Percentiles rank a stretch among this genome's conserved stretches.
These are phyloP conservation scores for Mucor irregularis DNA, from an alignment of 371 early-diverging fungal genomes.

Conservation along the genomic window DNA sequence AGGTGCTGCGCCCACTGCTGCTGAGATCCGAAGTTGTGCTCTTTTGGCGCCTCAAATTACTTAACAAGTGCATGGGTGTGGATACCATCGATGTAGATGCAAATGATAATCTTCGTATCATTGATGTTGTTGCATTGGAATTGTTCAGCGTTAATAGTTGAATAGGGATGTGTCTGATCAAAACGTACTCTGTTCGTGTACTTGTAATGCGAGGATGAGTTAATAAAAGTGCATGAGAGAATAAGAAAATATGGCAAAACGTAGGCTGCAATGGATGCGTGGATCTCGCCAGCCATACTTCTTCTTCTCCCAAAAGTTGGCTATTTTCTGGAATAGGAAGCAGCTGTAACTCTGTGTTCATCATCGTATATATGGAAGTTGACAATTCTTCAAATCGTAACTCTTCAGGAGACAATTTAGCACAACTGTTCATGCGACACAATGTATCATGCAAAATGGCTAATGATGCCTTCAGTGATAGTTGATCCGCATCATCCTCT, in stretches of 20 bases:
- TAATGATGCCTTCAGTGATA: conserved; percentile 27
- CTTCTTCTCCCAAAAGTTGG: conserved; percentile 27
- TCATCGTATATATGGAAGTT: conserved; percentile 16
- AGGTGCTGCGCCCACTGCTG: neutral
- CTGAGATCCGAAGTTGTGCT: conserved; percentile 3
- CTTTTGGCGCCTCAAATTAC: conserved; percentile 7
- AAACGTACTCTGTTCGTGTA: conserved; percentile 20
- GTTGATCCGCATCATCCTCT: conserved; percentile 25
- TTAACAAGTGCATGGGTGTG: conserved; percentile 6
- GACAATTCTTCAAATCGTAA: conserved; percentile 27
- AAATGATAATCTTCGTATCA: conserved; percentile 19
- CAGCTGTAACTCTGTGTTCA: neutral
- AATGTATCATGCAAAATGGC: conserved; percentile 27
- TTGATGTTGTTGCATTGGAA: neutral
- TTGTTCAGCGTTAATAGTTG: conserved; percentile 20
- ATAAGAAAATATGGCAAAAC: conserved; percentile 34
- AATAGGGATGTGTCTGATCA: conserved; percentile 27
- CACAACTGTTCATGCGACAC: conserved; percentile 29
- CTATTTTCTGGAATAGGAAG: conserved; percentile 13
- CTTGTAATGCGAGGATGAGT: conserved; percentile 20
- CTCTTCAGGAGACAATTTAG: conserved; percentile 16
- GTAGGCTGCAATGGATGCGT: conserved; percentile 26
- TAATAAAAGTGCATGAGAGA: conserved; percentile 35
- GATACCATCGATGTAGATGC: conserved; percentile 23
- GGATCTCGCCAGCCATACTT: conserved; percentile 23